Evolutionary conservation across 371 early-diverging fungal species (phyloP).

Genomic region (Mortierella sp.): DNA sequence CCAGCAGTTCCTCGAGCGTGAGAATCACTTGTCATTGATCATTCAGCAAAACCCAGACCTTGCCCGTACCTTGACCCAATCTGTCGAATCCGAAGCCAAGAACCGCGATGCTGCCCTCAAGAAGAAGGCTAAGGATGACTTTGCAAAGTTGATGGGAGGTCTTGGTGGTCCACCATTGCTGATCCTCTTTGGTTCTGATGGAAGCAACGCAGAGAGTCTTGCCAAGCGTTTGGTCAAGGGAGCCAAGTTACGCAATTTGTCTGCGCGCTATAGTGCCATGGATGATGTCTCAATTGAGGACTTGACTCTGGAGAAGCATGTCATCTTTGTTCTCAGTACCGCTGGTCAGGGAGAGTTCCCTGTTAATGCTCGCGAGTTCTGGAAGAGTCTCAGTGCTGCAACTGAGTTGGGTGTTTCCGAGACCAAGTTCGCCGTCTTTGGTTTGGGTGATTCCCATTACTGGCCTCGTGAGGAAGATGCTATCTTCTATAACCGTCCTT

Average conservation of each 20-base stretch:
- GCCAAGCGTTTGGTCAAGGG: slow-evolving; percentile 86
- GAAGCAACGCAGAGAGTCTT: slow-evolving; percentile 87
- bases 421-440: slow-evolving; percentile 85
- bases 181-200: slow-evolving; percentile 93
- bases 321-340: slow-evolving; percentile 84
- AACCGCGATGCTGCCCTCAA: slow-evolving; percentile 65
- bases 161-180: slow-evolving; percentile 83
- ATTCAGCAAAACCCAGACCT: slow-evolving; percentile 74
- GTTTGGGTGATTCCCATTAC: slow-evolving; percentile 94
- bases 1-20: slow-evolving; percentile 84
- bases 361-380: slow-evolving; percentile 88
- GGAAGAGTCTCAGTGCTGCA: slow-evolving; percentile 76
- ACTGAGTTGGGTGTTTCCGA: slow-evolving; percentile 78
- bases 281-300: slow-evolving; percentile 88
- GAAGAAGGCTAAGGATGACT: slow-evolving; percentile 74
- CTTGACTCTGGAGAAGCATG: slow-evolving; percentile 77
- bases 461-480: slow-evolving; percentile 94
- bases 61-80: slow-evolving; percentile 60
- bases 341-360: slow-evolving; percentile 98
- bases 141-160: slow-evolving; percentile 73
- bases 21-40: slow-evolving; percentile 83
- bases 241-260: slow-evolving; percentile 83
- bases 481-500: slow-evolving; percentile 91
- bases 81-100: slow-evolving; percentile 61
- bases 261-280: slow-evolving; percentile 80